Base-by-base conservation (phyloP, 1,139 yeast species). In the Pichia sp. region DNA sequence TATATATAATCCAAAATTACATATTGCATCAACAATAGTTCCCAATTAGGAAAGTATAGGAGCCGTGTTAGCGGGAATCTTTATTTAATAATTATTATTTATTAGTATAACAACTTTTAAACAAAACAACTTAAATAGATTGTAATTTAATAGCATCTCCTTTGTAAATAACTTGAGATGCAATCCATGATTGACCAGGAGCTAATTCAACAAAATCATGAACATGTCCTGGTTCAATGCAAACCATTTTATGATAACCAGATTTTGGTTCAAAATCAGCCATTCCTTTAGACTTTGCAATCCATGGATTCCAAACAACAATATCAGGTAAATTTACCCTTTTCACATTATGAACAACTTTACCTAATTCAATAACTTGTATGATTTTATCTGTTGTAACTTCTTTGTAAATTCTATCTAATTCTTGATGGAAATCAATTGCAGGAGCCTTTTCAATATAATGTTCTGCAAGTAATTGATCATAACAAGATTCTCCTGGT, bases 291-390 rank as follows among this genome's bases (percentile, higher is more conserved):
- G 94, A 78, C 63, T 85, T 86, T 44, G 82, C 76, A 55, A 76
- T 71, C 98, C 97, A 92, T 27, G 98, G 98, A 64, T 92, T 92
- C 98, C 98, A 92, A 44, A 92, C 97, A 41, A 92, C 97, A 24
- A 87, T 77, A 61, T 92, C 97, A 3, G 85, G 89, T 53, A 90
- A 70, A 55, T 82, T 80, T 27, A 66, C 66, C 59, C 95, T 74
- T 48, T 75, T 68, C 33, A 89, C 67, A 40, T 83, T 79, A 61
- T 81, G 82, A 43, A 79, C 64, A 4, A 86, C 90, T 51, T 77
- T 73, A 35, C 94, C 94, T 50, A 74, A 69, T 51, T 80, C 84
- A 40, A 81, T 77, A 35, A 80, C 76, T 60, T 82, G 89, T 36
- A 86, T 65, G 3, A 73, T 55, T 54, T 83, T 83, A 6, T 67